A percentile compares a stretch with the other conserved stretches of the same genome.
Evolutionary conservation across 495 filamentous ascomycete species (phyloP).

Genomic region (Bryoglossum gracile): DNA sequence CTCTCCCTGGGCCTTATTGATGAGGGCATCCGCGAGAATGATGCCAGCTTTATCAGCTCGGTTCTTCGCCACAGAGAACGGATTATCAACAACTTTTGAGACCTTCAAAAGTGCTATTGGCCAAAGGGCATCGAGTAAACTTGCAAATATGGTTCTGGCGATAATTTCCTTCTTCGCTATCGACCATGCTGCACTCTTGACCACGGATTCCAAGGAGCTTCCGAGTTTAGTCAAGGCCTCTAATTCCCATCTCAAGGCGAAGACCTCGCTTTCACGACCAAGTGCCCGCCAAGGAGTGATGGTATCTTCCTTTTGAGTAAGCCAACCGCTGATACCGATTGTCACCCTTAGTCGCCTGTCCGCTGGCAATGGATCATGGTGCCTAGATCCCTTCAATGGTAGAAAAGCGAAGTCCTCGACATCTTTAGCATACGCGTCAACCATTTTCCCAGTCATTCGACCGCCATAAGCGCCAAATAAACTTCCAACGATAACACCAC

Average conservation of each 20-base stretch:
- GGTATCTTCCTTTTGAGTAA: slow-evolving; percentile 63
- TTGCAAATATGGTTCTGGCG: slow-evolving; percentile 54
- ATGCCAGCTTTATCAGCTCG: slow-evolving; percentile 82
- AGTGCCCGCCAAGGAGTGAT: slow-evolving; percentile 69
- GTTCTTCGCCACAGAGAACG: slow-evolving; percentile 74
- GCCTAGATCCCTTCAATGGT: slow-evolving; percentile 47
- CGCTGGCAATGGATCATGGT: slow-evolving; percentile 33
- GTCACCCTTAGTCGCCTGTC: slow-evolving; percentile 68
- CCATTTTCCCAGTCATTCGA: slow-evolving; percentile 75
- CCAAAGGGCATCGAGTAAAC: slow-evolving; percentile 63
- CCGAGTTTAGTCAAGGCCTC: slow-evolving; percentile 72
- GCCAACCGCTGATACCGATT: slow-evolving; percentile 77
- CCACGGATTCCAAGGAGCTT: slow-evolving; percentile 60
- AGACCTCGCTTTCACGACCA: slow-evolving; percentile 63
- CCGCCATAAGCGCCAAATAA: slow-evolving; percentile 88
- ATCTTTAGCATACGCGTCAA: slow-evolving; percentile 81
- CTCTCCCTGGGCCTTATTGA: slow-evolving; percentile 83
- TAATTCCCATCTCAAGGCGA: slow-evolving; percentile 78
- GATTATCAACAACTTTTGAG: slow-evolving; percentile 78
- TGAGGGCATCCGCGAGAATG: slow-evolving; percentile 79
- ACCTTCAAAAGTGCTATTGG: slow-evolving; percentile 73
- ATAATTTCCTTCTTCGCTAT: slow-evolving; percentile 71
- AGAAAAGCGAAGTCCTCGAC: slow-evolving; percentile 86
- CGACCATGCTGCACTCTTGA: slow-evolving; percentile 70
- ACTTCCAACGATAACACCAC: slow-evolving; percentile 67